Base-by-base conservation (phyloP, 148 eudicot genomes). In the Polygonum maritimum region DNA sequence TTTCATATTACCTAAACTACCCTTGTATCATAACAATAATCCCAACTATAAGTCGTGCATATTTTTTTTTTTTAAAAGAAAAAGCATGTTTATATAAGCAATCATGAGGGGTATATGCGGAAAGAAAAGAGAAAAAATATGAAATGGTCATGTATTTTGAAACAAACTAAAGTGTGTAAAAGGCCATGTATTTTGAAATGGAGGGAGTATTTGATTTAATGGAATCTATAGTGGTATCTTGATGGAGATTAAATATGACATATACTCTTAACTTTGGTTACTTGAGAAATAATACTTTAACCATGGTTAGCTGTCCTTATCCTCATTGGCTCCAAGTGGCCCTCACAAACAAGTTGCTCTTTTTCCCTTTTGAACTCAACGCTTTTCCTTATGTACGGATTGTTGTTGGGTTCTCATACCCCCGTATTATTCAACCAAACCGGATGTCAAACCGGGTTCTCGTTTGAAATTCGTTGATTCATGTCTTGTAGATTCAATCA, bases 221-320 rank as follows among this genome's bases (percentile, higher is more conserved):
- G 63, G 63, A 57, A 57, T 57, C 63, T 57, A 35, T 11, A 14
- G 44, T 65, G 41, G 71, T 35, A 65, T 65, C 71, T 60, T 60
- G 35, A 31, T 60, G 38, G 67, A 26, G 11, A 60, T 60, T 60
- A 60, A 60, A 22, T 16, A 60, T 38, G 22, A n/a, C 19, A 60
- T 60, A 7, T 22, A 60, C 4, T 7, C 8, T 33, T 65, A 65
- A 36, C 44, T 10, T 65, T 36, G 45, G 44, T 36, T 35, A 65
- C 41, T 35, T 65, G 19, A 38, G 35, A 16, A 1, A 9, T 65
- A 65, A 65, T 33, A 13, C 38, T 36, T 16, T 21, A 22, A 65
- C 71, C 45, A 65, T 36, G 19, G 71, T 65, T 65, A 65, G 71
- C 6, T 65, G 44, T 19, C 19, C 19, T 65, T 65, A 5, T 36